These are phyloP conservation scores for Pinus albicaulis DNA, from an alignment of 75 land plant species.

Conservation along the genomic window DNA sequence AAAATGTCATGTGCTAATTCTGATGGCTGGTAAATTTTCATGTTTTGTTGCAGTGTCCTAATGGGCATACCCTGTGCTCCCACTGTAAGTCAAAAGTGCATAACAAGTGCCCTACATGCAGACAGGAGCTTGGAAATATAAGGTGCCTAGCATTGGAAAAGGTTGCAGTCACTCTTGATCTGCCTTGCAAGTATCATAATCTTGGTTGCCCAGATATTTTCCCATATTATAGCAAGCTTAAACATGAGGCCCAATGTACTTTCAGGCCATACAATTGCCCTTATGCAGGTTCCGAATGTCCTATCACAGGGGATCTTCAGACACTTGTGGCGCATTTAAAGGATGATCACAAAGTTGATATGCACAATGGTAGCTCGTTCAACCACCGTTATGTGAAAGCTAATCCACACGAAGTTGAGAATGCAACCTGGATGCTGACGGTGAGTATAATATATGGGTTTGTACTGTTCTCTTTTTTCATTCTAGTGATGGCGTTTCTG, in stretches of 20 bases:
- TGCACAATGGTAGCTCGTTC: conserved; percentile 57
- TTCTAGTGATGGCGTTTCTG: background rate
- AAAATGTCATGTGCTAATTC: too few relatives aligned
- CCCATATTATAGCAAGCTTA: conserved; percentile 62
- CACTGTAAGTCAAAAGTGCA: conserved; percentile 70
- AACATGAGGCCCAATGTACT: conserved; percentile 45
- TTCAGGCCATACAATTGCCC: conserved; percentile 66
- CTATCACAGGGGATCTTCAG: conserved; percentile 48
- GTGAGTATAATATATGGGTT: conserved; percentile 17
- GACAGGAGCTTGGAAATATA: conserved; percentile 75
- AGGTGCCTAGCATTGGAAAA: conserved; percentile 57
- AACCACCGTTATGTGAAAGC: conserved; percentile 65
- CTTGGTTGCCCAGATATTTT: conserved; percentile 60
- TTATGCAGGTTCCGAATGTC: conserved; percentile 66
- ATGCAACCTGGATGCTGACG: conserved; percentile 69
- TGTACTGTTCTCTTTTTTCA: too few relatives aligned
- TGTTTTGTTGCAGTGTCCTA: conserved; percentile 28
- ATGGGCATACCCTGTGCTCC: conserved; percentile 56
- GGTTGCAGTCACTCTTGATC: conserved; percentile 50
- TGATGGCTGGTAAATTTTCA: too few relatives aligned
- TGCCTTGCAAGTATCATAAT: conserved; percentile 43
- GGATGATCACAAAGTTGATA: conserved; percentile 62
- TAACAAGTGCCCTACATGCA: conserved; percentile 76
- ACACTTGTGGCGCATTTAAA: conserved; percentile 47
- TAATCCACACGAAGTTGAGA: conserved; percentile 60